A percentile compares a stretch with the other conserved stretches of the same genome.
These are phyloP conservation scores for Colletotrichum camelliae DNA, from an alignment of 2,329 filamentous ascomycete genomes.

Conservation along the genomic window DNA sequence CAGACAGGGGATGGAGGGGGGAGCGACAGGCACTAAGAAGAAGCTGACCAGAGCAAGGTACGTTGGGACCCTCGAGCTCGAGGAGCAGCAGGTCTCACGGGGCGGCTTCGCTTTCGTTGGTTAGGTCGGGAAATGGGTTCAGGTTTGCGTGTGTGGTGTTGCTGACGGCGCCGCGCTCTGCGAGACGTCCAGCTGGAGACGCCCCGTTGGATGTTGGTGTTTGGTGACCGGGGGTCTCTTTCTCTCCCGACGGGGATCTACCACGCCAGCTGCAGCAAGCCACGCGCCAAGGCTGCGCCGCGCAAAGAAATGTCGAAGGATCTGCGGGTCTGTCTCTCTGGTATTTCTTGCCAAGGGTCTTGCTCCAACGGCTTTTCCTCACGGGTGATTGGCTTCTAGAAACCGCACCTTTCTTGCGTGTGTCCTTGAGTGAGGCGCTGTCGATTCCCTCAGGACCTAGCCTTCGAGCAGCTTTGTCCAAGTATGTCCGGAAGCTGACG, in stretches of 20 bases:
- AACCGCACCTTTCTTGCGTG: neutral
- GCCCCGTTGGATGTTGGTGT: neutral
- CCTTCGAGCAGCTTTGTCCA: neutral
- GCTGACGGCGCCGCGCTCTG: neutral
- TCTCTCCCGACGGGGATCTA: neutral
- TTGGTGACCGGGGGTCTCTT: neutral
- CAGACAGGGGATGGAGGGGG: neutral
- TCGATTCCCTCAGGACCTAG: neutral
- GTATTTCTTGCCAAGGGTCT: neutral
- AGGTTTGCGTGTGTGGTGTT: neutral
- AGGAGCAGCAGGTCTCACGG: neutral
- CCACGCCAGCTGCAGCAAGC: constrained; percentile 17
- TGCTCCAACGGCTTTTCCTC: neutral
- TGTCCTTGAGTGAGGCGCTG: neutral
- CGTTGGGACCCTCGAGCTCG: neutral
- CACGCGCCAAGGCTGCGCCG: constrained; percentile 14
- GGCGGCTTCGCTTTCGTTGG: constrained; percentile 14
- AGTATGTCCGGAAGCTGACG: neutral
- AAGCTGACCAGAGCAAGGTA: neutral
- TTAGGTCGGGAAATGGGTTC: neutral
- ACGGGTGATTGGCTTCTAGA: neutral
- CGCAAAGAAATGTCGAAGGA: constrained; percentile 13
- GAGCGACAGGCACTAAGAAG: neutral
- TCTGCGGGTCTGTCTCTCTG: neutral
- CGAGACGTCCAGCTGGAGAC: constrained; percentile 2